Evolutionary conservation across 768 basidiomycete genomes (phyloP).

Genomic region (Leccinum boreale): DNA sequence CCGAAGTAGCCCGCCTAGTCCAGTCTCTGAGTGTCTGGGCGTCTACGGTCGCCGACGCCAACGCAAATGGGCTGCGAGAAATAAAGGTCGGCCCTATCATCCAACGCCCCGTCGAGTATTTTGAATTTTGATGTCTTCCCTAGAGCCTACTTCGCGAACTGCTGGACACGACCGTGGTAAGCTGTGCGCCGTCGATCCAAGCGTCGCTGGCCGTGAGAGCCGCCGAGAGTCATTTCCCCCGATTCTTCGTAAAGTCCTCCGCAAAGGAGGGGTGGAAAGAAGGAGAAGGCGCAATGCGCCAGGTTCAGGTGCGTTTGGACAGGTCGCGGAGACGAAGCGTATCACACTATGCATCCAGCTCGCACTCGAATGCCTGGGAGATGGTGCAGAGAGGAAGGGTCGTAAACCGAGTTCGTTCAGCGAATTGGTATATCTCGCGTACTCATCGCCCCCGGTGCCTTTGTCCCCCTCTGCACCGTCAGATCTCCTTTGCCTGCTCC

Average conservation of each 20-base stretch:
- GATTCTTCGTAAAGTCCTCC: conserved; percentile 36
- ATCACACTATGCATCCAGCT: conserved; percentile 16
- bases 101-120: neutral
- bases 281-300: conserved; percentile 36
- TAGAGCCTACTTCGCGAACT: conserved; percentile 31
- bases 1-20: conserved; percentile 16
- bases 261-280: conserved; percentile 36
- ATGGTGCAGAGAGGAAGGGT: neutral
- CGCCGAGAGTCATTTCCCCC: conserved; percentile 45
- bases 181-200: conserved; percentile 38
- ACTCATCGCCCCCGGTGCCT: conserved; percentile 12
- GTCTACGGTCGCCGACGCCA: neutral
- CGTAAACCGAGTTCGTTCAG: conserved; percentile 25
- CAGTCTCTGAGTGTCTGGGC: conserved; percentile 18
- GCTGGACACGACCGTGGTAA: conserved; percentile 35
- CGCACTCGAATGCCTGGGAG: conserved; percentile 36
- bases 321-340: neutral
- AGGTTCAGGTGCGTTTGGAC: conserved; percentile 38
- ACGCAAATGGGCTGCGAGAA: neutral
- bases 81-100: conserved; percentile 19
- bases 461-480: conserved; percentile 13
- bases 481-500: conserved; percentile 39
- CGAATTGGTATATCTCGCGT: conserved; percentile 27
- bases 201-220: conserved; percentile 45
- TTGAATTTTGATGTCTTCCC: neutral